Percentiles rank a stretch among this genome's conserved stretches.
Evolutionary conservation across 2,329 filamentous ascomycete species (phyloP).

Genomic region (Diplodia seriata): DNA sequence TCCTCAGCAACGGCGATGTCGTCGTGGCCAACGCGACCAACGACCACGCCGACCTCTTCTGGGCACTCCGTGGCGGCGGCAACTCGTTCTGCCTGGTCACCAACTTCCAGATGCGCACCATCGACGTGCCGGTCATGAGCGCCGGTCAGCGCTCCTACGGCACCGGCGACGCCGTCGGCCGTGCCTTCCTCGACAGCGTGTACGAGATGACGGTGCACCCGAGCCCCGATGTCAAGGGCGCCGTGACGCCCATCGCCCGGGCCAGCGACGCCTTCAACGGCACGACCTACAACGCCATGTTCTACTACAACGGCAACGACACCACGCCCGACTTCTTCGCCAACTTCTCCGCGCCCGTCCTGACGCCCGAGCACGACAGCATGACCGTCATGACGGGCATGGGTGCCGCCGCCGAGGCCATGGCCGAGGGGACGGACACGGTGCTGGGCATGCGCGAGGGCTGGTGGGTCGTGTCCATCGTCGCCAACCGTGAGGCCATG

Average conservation of each 20-base stretch:
- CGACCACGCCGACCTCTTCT: slow-evolving; percentile 50
- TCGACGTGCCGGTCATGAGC: slow-evolving; percentile 29
- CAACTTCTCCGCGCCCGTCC: slow-evolving; percentile 14
- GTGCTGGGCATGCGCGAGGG: slow-evolving; percentile 9
- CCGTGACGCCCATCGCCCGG: slow-evolving; percentile 37
- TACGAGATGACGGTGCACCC: slow-evolving; percentile 30
- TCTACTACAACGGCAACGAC: slow-evolving; percentile 37
- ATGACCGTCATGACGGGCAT: background rate
- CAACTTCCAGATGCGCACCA: slow-evolving; percentile 36
- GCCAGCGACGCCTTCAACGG: slow-evolving; percentile 35
- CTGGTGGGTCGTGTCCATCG: slow-evolving; percentile 9
- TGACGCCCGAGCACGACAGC: slow-evolving; percentile 1
- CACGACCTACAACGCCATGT: slow-evolving; percentile 36
- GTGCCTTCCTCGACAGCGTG: slow-evolving; percentile 33
- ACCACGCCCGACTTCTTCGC: slow-evolving; percentile 4
- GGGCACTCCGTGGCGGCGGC: slow-evolving; percentile 51
- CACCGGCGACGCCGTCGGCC: slow-evolving; percentile 18
- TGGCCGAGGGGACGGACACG: slow-evolving; percentile 6
- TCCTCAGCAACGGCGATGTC: slow-evolving; percentile 50
- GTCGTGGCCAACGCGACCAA: slow-evolving; percentile 51
- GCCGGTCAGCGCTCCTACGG: slow-evolving; percentile 37
- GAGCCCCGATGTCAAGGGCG: slow-evolving; percentile 32
- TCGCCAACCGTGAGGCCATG: slow-evolving; percentile 3
- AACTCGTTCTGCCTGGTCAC: slow-evolving; percentile 45
- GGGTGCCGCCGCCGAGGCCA: slow-evolving; percentile 7